Evolutionary conservation across 2,329 filamentous ascomycete genomes (phyloP).

Genomic region (Pyricularia grisea): DNA sequence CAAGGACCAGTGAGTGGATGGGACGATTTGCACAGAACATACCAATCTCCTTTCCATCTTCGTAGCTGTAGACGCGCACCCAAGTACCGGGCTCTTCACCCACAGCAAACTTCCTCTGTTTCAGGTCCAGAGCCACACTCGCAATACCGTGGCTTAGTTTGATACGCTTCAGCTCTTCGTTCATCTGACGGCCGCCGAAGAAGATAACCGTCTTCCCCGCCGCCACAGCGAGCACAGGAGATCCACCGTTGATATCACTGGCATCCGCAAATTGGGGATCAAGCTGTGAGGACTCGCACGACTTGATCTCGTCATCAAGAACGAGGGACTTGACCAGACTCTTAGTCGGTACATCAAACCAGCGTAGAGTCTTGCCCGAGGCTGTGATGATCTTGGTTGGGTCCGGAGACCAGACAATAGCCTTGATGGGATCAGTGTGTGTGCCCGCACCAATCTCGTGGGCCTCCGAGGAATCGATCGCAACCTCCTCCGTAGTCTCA

Average conservation of each 20-base stretch:
- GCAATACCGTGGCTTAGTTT: slow-evolving; percentile 78
- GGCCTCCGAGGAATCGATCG: slow-evolving; percentile 50
- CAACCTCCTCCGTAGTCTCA: slow-evolving; percentile 25
- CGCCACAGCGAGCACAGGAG: slow-evolving; percentile 73
- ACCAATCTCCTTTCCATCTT: slow-evolving; percentile 72
- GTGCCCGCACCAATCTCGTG: slow-evolving; percentile 83
- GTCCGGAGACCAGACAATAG: slow-evolving; percentile 87
- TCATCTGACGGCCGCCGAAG: slow-evolving; percentile 68
- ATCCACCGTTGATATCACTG: slow-evolving; percentile 56
- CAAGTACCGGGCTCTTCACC: slow-evolving; percentile 89
- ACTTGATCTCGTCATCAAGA: slow-evolving; percentile 79
- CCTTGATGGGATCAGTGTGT: slow-evolving; percentile 86
- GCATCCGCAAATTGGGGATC: slow-evolving; percentile 47
- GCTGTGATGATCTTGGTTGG: slow-evolving; percentile 86
- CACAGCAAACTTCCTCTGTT: slow-evolving; percentile 74
- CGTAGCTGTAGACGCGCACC: slow-evolving; percentile 90
- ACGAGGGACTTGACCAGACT: slow-evolving; percentile 66
- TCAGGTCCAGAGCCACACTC: slow-evolving; percentile 79
- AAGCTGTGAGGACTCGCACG: slow-evolving; percentile 77
- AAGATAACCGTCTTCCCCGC: slow-evolving; percentile 94
- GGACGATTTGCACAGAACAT: slow-evolving; percentile 18
- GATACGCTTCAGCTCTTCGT: slow-evolving; percentile 65
- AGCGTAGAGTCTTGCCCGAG: slow-evolving; percentile 83
- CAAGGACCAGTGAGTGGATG: not conserved
- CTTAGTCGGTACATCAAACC: slow-evolving; percentile 81